These are phyloP conservation scores for Paecilomyces variotii DNA, from an alignment of 2,329 filamentous ascomycete species.

Conservation along the genomic window DNA sequence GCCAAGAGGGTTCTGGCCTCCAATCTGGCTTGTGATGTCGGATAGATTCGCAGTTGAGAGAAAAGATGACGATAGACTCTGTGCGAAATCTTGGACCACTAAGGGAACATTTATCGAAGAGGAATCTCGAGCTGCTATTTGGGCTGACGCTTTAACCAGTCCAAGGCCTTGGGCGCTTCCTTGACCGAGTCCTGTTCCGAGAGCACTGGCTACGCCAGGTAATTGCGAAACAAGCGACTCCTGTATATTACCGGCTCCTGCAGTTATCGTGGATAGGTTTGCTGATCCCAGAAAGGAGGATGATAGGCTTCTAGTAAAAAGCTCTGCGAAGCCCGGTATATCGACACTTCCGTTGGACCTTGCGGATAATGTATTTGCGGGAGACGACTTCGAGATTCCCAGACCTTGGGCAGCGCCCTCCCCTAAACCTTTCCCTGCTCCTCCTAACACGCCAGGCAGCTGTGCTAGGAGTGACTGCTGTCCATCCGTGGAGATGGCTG, in stretches of 20 bases:
- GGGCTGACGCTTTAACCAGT: background rate
- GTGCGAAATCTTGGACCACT: background rate
- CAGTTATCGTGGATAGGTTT: background rate
- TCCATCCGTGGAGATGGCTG: background rate
- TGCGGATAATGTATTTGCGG: background rate
- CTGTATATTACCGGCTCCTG: background rate
- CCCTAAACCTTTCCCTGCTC: background rate
- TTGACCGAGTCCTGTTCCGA: background rate
- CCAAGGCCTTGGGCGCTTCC: background rate
- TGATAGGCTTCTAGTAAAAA: background rate
- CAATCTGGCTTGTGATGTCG: background rate
- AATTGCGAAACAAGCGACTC: background rate
- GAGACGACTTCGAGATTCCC: background rate
- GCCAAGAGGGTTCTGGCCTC: background rate
- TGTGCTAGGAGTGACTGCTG: background rate
- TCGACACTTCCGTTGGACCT: background rate
- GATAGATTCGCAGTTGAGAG: background rate
- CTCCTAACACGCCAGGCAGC: background rate
- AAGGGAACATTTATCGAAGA: background rate
- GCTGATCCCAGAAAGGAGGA: background rate
- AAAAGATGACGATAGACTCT: background rate
- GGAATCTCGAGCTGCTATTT: background rate
- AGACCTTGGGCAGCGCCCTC: background rate
- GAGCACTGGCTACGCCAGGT: background rate
- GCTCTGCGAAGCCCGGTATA: background rate